Conservation (phyloP, 2,329 filamentous ascomycete genomes). For the Sporothrix inflata region DNA sequence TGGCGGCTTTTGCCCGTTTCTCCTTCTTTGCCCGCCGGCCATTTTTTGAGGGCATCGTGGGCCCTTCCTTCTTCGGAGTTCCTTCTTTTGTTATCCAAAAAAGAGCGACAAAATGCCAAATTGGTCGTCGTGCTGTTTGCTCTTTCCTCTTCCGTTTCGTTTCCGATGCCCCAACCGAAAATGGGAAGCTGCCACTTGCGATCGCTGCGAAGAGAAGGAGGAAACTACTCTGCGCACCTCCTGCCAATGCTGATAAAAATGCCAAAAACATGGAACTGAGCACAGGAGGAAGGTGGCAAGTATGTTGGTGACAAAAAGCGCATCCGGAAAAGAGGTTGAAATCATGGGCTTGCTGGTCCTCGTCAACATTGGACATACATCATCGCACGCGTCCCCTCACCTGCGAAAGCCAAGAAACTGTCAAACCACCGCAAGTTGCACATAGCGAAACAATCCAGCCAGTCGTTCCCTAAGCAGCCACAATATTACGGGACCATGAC, state of each 20-base stretch:
- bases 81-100: not conserved
- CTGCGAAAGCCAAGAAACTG: not conserved
- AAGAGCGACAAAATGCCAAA: not conserved
- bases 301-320: slow-evolving; percentile 1
- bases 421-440: slow-evolving; percentile 18
- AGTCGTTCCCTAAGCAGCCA: not conserved
- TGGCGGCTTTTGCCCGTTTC: not conserved
- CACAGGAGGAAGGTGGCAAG: not conserved
- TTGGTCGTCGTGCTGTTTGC: not conserved
- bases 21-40: not conserved
- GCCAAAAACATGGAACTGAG: not conserved
- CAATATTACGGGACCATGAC: slow-evolving; percentile 8
- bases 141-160: not conserved
- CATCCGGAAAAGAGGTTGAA: not conserved
- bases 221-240: not conserved
- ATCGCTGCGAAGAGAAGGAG: not conserved
- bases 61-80: not conserved
- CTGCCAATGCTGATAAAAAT: not conserved
- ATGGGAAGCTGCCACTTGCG: not conserved
- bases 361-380: not conserved
- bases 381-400: not conserved
- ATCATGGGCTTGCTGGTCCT: not conserved
- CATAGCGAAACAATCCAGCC: slow-evolving; percentile 10
- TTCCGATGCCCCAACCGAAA: not conserved
- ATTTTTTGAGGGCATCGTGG: not conserved